These are phyloP conservation scores for Tolypocladium tropicale DNA, from an alignment of 2,329 filamentous ascomycete genomes.

Conservation along the genomic window DNA sequence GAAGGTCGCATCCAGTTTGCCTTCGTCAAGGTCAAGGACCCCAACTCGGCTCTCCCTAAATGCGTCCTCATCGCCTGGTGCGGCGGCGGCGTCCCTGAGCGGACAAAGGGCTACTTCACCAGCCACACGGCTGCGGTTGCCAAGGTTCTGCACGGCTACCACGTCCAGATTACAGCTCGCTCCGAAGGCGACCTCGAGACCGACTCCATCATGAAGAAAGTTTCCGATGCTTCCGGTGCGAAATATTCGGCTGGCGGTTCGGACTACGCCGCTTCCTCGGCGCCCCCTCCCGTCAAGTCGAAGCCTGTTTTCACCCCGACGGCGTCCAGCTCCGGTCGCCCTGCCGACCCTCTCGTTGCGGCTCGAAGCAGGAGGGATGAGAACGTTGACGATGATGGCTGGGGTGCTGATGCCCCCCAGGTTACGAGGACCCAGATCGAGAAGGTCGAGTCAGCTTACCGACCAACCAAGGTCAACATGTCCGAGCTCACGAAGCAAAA, in stretches of 20 bases:
- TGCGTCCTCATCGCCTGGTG: constrained; percentile 93
- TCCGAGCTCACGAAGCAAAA: constrained; percentile 70
- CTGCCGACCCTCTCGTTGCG: constrained; percentile 58
- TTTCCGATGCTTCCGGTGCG: constrained; percentile 85
- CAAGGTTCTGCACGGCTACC: constrained; percentile 91
- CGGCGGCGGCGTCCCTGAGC: constrained; percentile 93
- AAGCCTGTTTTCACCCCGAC: constrained; percentile 92
- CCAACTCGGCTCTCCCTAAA: constrained; percentile 83
- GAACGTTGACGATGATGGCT: constrained; percentile 73
- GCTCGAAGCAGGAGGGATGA: constrained; percentile 51
- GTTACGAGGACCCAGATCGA: constrained; percentile 79
- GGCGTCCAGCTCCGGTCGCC: constrained; percentile 30
- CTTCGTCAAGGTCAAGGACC: constrained; percentile 92
- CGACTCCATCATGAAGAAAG: constrained; percentile 83
- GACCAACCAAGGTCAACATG: constrained; percentile 93
- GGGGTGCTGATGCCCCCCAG: constrained; percentile 89
- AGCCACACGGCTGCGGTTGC: constrained; percentile 84
- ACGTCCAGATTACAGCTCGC: constrained; percentile 93
- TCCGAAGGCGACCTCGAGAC: constrained; percentile 83
- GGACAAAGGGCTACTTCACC: constrained; percentile 97
- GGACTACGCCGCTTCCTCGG: constrained; percentile 38
- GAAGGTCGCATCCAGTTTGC: constrained; percentile 96
- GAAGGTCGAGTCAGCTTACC: constrained; percentile 86
- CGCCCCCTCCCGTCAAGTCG: constrained; percentile 63
- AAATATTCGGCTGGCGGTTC: constrained; percentile 74